These are phyloP conservation scores for Pseudopithomyces maydicus DNA, from an alignment of 2,329 filamentous ascomycete species.

Conservation along the genomic window DNA sequence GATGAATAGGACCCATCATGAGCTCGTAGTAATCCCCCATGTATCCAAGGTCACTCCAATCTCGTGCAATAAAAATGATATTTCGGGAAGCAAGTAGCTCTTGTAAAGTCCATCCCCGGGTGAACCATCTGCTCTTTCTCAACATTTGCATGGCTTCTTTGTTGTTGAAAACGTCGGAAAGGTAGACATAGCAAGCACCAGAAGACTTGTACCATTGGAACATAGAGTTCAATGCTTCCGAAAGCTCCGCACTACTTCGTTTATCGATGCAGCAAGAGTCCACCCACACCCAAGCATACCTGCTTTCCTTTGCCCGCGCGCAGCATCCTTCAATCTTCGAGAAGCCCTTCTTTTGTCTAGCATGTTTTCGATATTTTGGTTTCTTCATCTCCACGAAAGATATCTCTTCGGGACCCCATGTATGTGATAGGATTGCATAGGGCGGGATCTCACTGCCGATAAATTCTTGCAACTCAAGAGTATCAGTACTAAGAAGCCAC, in stretches of 20 bases:
- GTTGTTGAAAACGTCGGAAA: not conserved
- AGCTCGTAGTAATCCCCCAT: not conserved
- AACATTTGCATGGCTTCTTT: not conserved
- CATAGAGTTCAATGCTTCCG: not conserved
- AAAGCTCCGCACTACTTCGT: not conserved
- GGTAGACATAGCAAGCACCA: not conserved
- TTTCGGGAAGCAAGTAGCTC: not conserved
- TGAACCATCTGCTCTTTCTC: not conserved
- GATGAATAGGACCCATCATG: not conserved
- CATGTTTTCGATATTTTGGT: not conserved
- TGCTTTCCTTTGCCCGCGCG: not conserved
- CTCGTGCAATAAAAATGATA: not conserved
- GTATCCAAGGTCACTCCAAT: not conserved
- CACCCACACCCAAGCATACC: not conserved
- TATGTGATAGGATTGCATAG: slow-evolving; percentile 4
- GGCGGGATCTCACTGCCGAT: not conserved
- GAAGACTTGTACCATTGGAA: not conserved
- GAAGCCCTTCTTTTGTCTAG: not conserved
- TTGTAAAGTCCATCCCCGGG: not conserved
- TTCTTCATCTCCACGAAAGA: not conserved
- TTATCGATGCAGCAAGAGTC: slow-evolving; percentile 1
- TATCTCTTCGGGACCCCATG: not conserved
- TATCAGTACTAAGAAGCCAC: not conserved
- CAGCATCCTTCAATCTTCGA: not conserved
- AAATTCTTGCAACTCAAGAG: not conserved